Conservation (phyloP, 2,329 filamentous ascomycete genomes). For the Hypocreales sp. region DNA sequence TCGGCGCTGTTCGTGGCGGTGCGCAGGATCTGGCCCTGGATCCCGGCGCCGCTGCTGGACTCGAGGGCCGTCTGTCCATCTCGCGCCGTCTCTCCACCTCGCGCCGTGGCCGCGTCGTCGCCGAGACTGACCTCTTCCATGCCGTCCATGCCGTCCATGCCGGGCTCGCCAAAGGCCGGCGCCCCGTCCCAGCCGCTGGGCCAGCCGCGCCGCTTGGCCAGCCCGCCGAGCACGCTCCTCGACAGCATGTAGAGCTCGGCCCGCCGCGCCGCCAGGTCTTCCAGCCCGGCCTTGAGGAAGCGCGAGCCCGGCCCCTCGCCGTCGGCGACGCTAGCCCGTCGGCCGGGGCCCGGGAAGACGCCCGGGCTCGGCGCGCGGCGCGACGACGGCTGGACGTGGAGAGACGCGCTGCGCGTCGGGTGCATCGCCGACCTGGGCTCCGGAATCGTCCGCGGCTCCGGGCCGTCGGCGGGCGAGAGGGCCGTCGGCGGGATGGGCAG, state of each 20-base stretch:
- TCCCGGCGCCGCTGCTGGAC: slow-evolving; percentile 8
- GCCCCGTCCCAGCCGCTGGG: slow-evolving; percentile 57
- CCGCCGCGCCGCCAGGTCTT: slow-evolving; percentile 68
- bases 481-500: slow-evolving; percentile 50
- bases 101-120: slow-evolving; percentile 9
- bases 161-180: slow-evolving; percentile 29
- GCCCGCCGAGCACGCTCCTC: slow-evolving; percentile 59
- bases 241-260: slow-evolving; percentile 73
- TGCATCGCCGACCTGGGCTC: slow-evolving; percentile 60
- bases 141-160: slow-evolving; percentile 17
- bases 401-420: slow-evolving; percentile 47
- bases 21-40: slow-evolving; percentile 35
- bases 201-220: slow-evolving; percentile 62
- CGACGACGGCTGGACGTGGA: slow-evolving; percentile 25
- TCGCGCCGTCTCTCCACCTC: not conserved
- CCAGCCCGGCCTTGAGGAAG: slow-evolving; percentile 49
- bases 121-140: slow-evolving; percentile 45
- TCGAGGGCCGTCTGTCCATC: not conserved
- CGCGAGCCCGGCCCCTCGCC: slow-evolving; percentile 25
- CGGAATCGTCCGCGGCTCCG: slow-evolving; percentile 48
- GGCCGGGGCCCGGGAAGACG: slow-evolving; percentile 33
- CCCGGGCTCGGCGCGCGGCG: slow-evolving; percentile 31
- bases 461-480: slow-evolving; percentile 26
- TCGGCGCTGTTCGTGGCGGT: slow-evolving; percentile 45
- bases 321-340: slow-evolving; percentile 21